Percentiles rank a stretch among this genome's conserved stretches.
Conservation (phyloP, 257 asterid genomes). For the Solanum pennellii region DNA sequence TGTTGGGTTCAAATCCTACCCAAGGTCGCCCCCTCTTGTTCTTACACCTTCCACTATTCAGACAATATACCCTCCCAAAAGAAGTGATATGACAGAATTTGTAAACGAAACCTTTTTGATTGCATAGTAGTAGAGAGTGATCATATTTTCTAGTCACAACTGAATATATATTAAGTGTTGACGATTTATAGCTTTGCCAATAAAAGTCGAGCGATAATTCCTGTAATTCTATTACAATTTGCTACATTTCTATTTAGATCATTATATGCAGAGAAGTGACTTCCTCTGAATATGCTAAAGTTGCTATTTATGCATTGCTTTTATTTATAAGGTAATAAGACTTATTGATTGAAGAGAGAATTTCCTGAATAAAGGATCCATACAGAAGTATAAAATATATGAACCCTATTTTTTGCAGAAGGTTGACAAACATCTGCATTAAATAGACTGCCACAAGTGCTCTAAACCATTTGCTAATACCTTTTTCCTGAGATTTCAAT, state of each 20-base stretch:
- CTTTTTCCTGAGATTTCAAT: not conserved
- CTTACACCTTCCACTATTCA: not conserved
- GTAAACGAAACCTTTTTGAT: not conserved
- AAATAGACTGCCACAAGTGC: not conserved
- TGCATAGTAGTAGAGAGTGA: not conserved
- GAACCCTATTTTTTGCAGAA: not conserved
- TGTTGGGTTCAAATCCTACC: not conserved
- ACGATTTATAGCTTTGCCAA: not conserved
- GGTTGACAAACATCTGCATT: not conserved
- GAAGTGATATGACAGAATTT: not conserved
- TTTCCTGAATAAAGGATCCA: not conserved
- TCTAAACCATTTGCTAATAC: not conserved
- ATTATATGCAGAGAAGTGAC: not conserved
- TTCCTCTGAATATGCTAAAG: not conserved
- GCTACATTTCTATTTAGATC: not conserved
- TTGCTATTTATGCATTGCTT: not conserved
- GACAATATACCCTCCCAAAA: not conserved
- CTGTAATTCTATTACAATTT: not conserved
- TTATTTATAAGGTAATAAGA: not conserved
- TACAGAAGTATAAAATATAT: not conserved
- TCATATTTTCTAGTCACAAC: not conserved
- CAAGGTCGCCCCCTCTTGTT: not conserved
- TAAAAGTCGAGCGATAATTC: not conserved
- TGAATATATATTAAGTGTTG: not conserved
- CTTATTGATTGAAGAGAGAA: not conserved